Conservation (phyloP, 495 filamentous ascomycete genomes). For the Aspergillus affinis region DNA sequence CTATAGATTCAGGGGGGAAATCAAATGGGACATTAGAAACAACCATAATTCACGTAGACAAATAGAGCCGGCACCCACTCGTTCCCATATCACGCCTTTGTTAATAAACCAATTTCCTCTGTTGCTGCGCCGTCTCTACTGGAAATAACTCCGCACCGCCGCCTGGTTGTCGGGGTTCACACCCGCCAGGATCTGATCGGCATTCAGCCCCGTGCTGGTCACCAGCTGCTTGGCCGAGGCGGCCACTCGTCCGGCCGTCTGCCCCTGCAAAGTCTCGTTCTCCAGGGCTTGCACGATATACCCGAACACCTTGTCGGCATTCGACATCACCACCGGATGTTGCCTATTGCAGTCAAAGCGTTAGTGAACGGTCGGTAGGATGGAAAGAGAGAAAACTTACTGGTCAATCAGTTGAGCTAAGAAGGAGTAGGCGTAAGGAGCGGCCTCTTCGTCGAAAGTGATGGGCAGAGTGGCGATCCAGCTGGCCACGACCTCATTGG, state of each 20-base stretch:
- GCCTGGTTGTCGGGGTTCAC: conserved; percentile 75
- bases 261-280: conserved; percentile 82
- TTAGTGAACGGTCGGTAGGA: conserved; percentile 7
- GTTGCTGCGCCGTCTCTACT: conserved; percentile 32
- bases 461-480: conserved; percentile 93
- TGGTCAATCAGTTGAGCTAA: conserved; percentile 87
- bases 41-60: conserved; percentile 2
- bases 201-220: conserved; percentile 64
- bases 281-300: conserved; percentile 85
- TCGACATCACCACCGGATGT: conserved; percentile 76
- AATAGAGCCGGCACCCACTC: conserved; percentile 3
- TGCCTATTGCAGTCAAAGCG: conserved; percentile 53
- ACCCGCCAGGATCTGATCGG: conserved; percentile 64
- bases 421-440: conserved; percentile 93
- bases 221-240: conserved; percentile 72
- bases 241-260: conserved; percentile 71
- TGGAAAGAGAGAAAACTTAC: conserved; percentile 57
- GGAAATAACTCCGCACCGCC: conserved; percentile 70
- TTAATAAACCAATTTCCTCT: conserved; percentile 5
- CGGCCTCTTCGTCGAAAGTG: conserved; percentile 94
- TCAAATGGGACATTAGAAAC: neutral
- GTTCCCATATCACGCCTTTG: conserved; percentile 7
- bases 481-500: conserved; percentile 67
- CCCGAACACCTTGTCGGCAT: conserved; percentile 76
- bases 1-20: neutral